phyloP scores from a whole-genome alignment of 2,329 filamentous ascomycete genomes.

The Claviceps sp. region DNA sequence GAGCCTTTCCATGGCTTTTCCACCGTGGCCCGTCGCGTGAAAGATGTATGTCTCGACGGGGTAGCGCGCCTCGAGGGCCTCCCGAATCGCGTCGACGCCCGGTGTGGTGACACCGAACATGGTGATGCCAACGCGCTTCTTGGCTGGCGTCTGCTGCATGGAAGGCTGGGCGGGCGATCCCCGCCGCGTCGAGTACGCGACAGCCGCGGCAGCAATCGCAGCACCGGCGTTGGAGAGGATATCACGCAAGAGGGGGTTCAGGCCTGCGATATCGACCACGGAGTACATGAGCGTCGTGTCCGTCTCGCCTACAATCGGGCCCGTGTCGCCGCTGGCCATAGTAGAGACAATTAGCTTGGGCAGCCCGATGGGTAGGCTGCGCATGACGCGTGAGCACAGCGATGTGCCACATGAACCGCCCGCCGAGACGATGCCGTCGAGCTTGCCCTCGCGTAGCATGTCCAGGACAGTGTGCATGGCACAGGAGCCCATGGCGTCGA shows the following conservation, averaged over 20 bases:
- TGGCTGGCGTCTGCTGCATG: constrained; percentile 9
- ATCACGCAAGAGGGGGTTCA: constrained; percentile 43
- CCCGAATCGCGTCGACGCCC: constrained; percentile 41
- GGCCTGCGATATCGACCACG: constrained; percentile 56
- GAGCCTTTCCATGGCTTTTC: constrained; percentile 54
- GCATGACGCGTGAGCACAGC: constrained; percentile 47
- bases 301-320: constrained; percentile 50
- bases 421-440: constrained; percentile 44
- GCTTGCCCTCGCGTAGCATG: constrained; percentile 21
- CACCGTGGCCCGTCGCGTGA: constrained; percentile 56
- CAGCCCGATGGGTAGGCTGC: constrained; percentile 48
- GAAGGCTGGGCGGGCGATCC: background rate
- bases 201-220: constrained; percentile 45
- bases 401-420: constrained; percentile 52
- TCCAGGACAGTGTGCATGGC: constrained; percentile 28
- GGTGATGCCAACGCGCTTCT: constrained; percentile 46
- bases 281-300: constrained; percentile 60
- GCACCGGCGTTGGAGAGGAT: constrained; percentile 51
- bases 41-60: constrained; percentile 50
- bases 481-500: constrained; percentile 39
- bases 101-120: constrained; percentile 68
- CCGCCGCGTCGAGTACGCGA: constrained; percentile 21
- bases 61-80: constrained; percentile 30
- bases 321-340: constrained; percentile 52
- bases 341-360: constrained; percentile 61